A percentile compares a stretch with the other conserved stretches of the same genome.
Evolutionary conservation across 306 rosid genomes (phyloP).

Genomic region (Pyrus pyrifolia): DNA sequence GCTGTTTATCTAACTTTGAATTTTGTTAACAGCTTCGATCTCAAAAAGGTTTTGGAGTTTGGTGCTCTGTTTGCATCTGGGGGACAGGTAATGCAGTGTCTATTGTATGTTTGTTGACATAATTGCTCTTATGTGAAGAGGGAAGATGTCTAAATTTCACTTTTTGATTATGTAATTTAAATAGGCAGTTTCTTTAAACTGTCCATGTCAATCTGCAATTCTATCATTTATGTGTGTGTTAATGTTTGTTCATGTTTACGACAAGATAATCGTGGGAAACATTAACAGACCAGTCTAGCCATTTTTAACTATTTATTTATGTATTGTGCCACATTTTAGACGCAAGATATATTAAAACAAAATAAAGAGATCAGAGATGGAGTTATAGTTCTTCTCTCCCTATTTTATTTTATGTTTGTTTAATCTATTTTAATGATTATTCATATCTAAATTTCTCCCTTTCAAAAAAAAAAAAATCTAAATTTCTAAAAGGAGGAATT

Average conservation of each 20-base stretch:
- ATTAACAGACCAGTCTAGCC: background rate
- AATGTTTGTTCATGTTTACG: background rate
- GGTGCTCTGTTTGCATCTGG: constrained; percentile 93
- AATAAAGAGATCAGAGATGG: background rate
- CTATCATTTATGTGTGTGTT: background rate
- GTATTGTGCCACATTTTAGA: background rate
- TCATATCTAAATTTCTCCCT: background rate
- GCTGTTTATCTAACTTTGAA: background rate
- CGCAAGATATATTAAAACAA: background rate
- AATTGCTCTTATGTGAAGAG: background rate
- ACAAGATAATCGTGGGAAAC: background rate
- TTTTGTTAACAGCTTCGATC: constrained; percentile 60
- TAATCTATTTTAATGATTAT: background rate
- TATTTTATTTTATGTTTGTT: background rate
- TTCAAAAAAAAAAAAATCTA: background rate
- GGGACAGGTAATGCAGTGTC: constrained; percentile 63
- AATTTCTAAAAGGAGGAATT: background rate
- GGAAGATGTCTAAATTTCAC: background rate
- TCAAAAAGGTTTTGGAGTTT: constrained; percentile 88
- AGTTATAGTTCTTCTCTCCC: background rate
- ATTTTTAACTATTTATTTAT: background rate
- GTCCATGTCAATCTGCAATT: background rate
- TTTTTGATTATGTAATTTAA: background rate
- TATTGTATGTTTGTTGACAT: background rate
- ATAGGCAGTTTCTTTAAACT: background rate